Conservation (phyloP, 352 stramenopile genomes). For the Chrysophaeum taylorii region DNA sequence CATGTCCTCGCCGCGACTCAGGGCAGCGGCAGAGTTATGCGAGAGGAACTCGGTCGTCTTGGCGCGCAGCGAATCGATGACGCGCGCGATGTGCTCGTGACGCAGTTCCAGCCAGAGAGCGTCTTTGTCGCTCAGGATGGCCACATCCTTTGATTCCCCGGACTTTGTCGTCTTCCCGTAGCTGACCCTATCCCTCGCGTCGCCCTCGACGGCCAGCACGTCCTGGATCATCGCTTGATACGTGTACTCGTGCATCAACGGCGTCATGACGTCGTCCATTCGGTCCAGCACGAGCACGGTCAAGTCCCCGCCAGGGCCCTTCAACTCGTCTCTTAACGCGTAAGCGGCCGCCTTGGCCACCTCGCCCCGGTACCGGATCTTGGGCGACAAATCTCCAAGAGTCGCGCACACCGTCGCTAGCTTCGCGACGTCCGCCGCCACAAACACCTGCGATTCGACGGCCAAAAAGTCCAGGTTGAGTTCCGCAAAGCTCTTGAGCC, state of each 20-base stretch:
- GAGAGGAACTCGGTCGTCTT: slow-evolving; percentile 51
- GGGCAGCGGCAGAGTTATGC: slow-evolving; percentile 62
- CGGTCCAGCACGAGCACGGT: slow-evolving; percentile 89
- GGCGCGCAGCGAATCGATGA: slow-evolving; percentile 52
- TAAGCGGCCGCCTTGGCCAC: slow-evolving; percentile 73
- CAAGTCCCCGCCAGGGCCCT: not conserved
- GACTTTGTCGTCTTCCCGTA: not conserved
- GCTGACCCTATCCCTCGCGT: slow-evolving; percentile 26
- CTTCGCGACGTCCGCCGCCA: slow-evolving; percentile 42
- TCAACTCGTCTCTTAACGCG: slow-evolving; percentile 65
- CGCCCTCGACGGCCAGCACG: slow-evolving; percentile 79
- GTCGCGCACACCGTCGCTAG: slow-evolving; percentile 90
- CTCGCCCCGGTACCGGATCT: slow-evolving; percentile 66
- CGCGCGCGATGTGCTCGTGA: slow-evolving; percentile 84
- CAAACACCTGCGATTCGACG: slow-evolving; percentile 77
- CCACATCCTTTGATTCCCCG: slow-evolving; percentile 39
- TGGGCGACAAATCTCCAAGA: slow-evolving; percentile 91
- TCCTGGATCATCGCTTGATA: slow-evolving; percentile 95
- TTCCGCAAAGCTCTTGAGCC: slow-evolving; percentile 73
- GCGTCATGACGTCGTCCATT: slow-evolving; percentile 77
- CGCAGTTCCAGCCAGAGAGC: slow-evolving; percentile 88
- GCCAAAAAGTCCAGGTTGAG: slow-evolving; percentile 92
- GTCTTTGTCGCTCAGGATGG: slow-evolving; percentile 91
- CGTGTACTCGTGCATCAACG: slow-evolving; percentile 92
- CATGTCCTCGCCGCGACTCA: slow-evolving; percentile 56